These are phyloP conservation scores for Dovyalis caffra DNA, from an alignment of 345 rosid species.

Conservation along the genomic window DNA sequence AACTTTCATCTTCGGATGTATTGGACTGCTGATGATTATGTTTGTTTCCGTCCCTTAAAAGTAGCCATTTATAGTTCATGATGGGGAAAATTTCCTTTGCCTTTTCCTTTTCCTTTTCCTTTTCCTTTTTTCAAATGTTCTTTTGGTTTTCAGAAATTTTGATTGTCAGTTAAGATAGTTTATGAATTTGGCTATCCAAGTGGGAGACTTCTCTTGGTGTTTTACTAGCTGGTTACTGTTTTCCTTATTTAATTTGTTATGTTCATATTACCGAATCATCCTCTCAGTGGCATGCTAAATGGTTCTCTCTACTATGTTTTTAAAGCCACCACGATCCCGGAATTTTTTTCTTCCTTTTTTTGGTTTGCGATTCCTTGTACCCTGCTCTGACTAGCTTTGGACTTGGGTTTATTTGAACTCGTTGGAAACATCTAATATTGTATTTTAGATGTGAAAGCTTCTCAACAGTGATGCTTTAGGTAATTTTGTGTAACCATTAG, in stretches of 20 bases:
- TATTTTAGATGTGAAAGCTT: not conserved
- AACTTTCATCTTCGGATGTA: not conserved
- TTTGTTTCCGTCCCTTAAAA: not conserved
- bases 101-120: not conserved
- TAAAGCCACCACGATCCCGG: not conserved
- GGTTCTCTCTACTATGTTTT: not conserved
- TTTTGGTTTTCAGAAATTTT: constrained; percentile 1
- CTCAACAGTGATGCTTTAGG: not conserved
- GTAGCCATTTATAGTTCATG: not conserved
- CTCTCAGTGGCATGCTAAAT: not conserved
- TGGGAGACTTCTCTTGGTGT: not conserved
- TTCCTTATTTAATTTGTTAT: not conserved
- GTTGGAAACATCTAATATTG: not conserved
- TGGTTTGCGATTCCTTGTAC: not conserved
- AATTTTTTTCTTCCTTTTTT: not conserved
- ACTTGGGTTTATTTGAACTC: not conserved
- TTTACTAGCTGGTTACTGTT: not conserved
- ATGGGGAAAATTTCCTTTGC: no score
- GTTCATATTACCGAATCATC: not conserved
- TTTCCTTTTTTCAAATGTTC: not conserved
- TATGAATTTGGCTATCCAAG: not conserved
- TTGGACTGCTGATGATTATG: not conserved
- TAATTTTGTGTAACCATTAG: not conserved
- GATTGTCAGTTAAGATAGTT: not conserved
- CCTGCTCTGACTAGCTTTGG: not conserved